Base-by-base conservation (phyloP, 148 eudicot genomes). In the Rheum nobile region DNA sequence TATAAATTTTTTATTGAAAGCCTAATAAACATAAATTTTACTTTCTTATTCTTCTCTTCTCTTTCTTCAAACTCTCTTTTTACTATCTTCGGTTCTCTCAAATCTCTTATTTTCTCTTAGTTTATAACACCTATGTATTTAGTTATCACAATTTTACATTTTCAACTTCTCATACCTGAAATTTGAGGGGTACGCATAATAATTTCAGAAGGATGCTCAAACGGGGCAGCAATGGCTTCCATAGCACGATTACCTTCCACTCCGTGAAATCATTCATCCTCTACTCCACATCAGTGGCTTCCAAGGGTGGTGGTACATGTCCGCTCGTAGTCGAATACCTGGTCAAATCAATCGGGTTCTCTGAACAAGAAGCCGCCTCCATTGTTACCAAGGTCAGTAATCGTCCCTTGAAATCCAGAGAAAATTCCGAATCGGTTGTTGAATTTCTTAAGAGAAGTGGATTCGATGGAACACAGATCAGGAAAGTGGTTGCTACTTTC, bases 301-400 rank as follows among this genome's bases (percentile, higher is more conserved):
- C 67, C 67, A 57, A 57, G 16, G 16, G 8, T 26, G 67, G 5
- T 28, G 26, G 26, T 24, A 5, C 67, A 21, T 35, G 13, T 11
- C 71, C 71, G 13, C 26, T 57, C 57, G 47, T 79, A 7, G 24
- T 29, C 0, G 61, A 77, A 42, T 84, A 77, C 48, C 48, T 84
- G 73, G 54, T 78, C 9, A 68, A 76, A 2, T 77, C 74, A 24
- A 72, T 82, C n/a, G 80, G 80, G 35, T 80, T 82, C 70, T 32
- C 83, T 4, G 35, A 29, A 63, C 48, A 84, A 10, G 71, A 73
- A 68, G 79, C 87, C 24, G 31, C 77, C 55, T 65, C 80, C 28
- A 61, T 57, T 22, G 16, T 8, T 28, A 28, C 72, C n/a, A 81
- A 78, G 72, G 68, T 80, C 1, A 71, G 46, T 12, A n/a, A n/a